phyloP scores from a whole-genome alignment of 768 basidiomycete genomes.

The Rhodosporidiobolus sp. region DNA sequence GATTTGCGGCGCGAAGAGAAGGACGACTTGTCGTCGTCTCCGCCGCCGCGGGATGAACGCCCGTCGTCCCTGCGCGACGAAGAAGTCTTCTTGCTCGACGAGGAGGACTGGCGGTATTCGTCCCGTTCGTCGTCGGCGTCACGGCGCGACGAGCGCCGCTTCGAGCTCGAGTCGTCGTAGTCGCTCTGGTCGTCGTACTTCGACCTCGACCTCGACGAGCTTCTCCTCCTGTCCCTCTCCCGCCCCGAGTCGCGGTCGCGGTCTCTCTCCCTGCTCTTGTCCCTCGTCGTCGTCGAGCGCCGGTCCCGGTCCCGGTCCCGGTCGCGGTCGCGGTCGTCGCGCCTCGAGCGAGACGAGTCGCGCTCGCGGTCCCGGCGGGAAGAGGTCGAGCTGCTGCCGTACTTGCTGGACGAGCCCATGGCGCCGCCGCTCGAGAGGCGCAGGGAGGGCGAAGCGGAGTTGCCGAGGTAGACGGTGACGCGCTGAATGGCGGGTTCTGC shows the following conservation, averaged over 20 bases:
- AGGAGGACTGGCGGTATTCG: neutral
- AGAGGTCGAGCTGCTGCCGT: neutral
- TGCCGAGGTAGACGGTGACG: neutral
- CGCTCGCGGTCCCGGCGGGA: neutral
- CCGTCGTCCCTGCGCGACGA: neutral
- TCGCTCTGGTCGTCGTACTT: neutral
- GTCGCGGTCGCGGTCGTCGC: constrained; percentile 3
- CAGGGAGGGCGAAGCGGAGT: neutral
- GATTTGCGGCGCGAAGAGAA: neutral
- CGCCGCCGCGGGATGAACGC: neutral
- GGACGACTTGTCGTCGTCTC: neutral
- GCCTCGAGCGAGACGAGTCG: neutral
- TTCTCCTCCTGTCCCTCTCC: neutral
- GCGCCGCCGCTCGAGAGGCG: neutral
- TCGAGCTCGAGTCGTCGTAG: neutral
- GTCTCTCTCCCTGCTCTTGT: neutral
- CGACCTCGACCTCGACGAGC: neutral
- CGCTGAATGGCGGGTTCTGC: too few relatives aligned
- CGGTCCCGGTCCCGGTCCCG: neutral
- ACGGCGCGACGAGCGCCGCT: neutral
- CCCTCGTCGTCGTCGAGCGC: neutral
- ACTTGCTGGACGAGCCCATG: constrained; percentile 3
- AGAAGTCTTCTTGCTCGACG: too few relatives aligned
- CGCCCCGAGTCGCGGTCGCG: neutral
- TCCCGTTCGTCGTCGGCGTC: neutral